Evolutionary conservation across 2,329 filamentous ascomycete genomes (phyloP).

Genomic region (Microdochium paspali): DNA sequence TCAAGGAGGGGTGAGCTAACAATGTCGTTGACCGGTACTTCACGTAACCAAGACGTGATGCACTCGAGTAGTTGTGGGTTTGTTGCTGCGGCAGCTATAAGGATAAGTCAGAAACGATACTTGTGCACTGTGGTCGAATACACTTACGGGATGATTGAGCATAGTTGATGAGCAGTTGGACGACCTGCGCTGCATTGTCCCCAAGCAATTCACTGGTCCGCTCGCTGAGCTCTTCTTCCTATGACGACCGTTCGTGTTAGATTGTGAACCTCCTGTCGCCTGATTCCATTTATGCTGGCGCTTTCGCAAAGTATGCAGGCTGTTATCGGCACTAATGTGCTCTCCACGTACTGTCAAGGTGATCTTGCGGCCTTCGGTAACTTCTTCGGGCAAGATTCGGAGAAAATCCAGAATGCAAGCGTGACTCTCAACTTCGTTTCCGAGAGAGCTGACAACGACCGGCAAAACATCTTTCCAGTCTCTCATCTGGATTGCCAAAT

Average conservation of each 20-base stretch:
- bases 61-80: constrained; percentile 92
- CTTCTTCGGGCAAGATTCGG: constrained; percentile 94
- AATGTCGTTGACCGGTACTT: constrained; percentile 76
- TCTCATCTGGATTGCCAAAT: constrained; percentile 91
- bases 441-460: constrained; percentile 70
- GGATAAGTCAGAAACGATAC: constrained; percentile 8
- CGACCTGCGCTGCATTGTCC: constrained; percentile 81
- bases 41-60: constrained; percentile 91
- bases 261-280: constrained; percentile 10
- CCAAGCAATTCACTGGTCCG: constrained; percentile 84
- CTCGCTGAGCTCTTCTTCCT: constrained; percentile 89
- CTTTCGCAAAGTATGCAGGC: constrained; percentile 17
- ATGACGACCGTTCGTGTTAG: constrained; percentile 29
- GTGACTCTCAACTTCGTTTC: constrained; percentile 66
- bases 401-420: constrained; percentile 92
- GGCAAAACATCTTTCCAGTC: constrained; percentile 89
- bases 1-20: constrained; percentile 79
- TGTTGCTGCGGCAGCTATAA: constrained; percentile 60
- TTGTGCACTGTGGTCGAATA: not conserved
- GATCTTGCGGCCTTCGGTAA: constrained; percentile 98
- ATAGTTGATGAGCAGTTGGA: constrained; percentile 82
- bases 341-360: constrained; percentile 92
- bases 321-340: constrained; percentile 34
- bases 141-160: constrained; percentile 78
- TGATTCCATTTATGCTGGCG: not conserved